Evolutionary conservation across 345 rosid species (phyloP).

Genomic region (Citrus cavaleriei): DNA sequence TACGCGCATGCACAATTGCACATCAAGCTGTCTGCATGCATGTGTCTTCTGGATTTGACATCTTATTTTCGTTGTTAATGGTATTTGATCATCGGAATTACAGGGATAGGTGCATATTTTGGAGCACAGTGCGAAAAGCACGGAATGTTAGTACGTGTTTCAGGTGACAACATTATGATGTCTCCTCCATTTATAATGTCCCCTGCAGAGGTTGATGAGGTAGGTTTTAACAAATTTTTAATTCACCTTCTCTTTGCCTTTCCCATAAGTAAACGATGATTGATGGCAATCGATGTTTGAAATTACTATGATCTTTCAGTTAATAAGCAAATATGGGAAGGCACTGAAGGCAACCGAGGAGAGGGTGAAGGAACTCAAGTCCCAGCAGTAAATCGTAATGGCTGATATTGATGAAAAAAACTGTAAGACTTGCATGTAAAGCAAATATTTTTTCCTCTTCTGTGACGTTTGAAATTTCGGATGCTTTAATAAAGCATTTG

Average conservation of each 20-base stretch:
- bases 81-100: neutral
- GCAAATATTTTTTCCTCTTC: neutral
- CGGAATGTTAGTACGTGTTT: slow-evolving; percentile 83
- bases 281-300: neutral
- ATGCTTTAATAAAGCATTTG: slow-evolving; percentile 2
- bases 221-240: slow-evolving; percentile 10
- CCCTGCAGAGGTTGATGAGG: slow-evolving; percentile 78
- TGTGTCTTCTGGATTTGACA: neutral
- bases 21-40: neutral
- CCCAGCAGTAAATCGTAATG: slow-evolving; percentile 32
- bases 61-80: neutral
- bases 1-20: too few species aligned
- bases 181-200: slow-evolving; percentile 77
- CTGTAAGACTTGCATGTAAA: slow-evolving; percentile 7
- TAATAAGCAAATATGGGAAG: slow-evolving; percentile 61
- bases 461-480: neutral
- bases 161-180: slow-evolving; percentile 93
- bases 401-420: slow-evolving; percentile 33
- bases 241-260: neutral
- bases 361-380: slow-evolving; percentile 78
- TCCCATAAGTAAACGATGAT: neutral
- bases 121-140: slow-evolving; percentile 80
- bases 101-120: slow-evolving; percentile 84
- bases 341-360: slow-evolving; percentile 81
- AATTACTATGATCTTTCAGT: slow-evolving; percentile 32